These are phyloP conservation scores for Volvox reticuliferus DNA, from an alignment of 139 green algal species.

Conservation along the genomic window DNA sequence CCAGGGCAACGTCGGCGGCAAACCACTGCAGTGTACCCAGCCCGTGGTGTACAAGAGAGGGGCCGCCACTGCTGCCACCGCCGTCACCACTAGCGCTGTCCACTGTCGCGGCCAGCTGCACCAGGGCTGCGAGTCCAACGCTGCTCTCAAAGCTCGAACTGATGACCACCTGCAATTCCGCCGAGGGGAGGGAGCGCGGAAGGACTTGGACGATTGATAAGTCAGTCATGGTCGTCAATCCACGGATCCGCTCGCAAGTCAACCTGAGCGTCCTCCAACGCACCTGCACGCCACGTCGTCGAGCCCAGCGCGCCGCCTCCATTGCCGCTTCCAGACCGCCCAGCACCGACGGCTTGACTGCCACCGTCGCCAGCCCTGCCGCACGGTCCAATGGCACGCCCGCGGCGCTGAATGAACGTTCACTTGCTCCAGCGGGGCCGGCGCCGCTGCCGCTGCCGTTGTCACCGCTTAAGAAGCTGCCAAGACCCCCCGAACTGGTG, in stretches of 20 bases:
- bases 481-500: not conserved
- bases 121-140: constrained; percentile 72
- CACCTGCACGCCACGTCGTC: constrained; percentile 52
- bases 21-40: constrained; percentile 84
- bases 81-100: constrained; percentile 40
- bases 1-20: constrained; percentile 40
- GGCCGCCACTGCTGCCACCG: not conserved
- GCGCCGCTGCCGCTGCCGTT: not conserved
- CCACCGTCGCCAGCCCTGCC: constrained; percentile 65
- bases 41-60: constrained; percentile 60
- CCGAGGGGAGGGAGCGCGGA: too few species aligned
- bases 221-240: too few species aligned
- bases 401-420: not conserved
- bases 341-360: constrained; percentile 86
- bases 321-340: constrained; percentile 77
- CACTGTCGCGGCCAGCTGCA: constrained; percentile 73
- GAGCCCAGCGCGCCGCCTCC: constrained; percentile 58
- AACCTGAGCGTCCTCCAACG: too few species aligned
- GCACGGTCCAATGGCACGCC: constrained; percentile 6
- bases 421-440: not conserved
- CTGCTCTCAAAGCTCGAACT: constrained; percentile 88
- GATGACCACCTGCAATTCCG: constrained; percentile 62
- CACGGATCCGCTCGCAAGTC: too few species aligned
- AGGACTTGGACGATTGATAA: too few species aligned
- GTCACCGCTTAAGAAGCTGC: not conserved